Evolutionary conservation across 768 basidiomycete genomes (phyloP).

Genomic region (Leccinum longicurvipes): DNA sequence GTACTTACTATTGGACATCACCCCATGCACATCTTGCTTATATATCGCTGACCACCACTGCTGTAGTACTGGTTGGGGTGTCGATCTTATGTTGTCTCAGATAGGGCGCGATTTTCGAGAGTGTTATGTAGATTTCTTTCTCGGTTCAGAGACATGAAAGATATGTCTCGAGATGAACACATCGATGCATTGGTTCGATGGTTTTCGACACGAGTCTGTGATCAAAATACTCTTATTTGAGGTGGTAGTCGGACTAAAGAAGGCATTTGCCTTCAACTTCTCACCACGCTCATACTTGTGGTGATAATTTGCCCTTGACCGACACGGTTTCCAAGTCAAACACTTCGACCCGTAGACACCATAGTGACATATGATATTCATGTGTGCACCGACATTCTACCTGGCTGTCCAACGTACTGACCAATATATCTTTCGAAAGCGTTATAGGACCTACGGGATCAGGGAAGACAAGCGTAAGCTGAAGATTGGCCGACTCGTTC

Average conservation of each 20-base stretch:
- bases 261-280: neutral
- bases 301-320: neutral
- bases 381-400: neutral
- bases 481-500: neutral
- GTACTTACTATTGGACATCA: neutral
- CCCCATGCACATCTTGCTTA: neutral
- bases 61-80: too few species aligned
- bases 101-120: neutral
- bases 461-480: conserved; percentile 4
- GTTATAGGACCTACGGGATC: conserved; percentile 2
- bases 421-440: neutral
- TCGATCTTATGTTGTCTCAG: neutral
- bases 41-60: too few species aligned
- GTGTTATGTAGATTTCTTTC: neutral
- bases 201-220: too few species aligned
- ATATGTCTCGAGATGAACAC: too few species aligned
- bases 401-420: neutral
- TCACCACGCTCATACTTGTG: neutral
- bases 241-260: neutral
- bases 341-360: neutral
- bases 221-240: neutral
- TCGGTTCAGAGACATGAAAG: neutral
- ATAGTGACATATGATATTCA: neutral
- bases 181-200: too few species aligned
- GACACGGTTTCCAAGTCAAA: neutral